Conservation (phyloP, 2,329 filamentous ascomycete species). For the Monilinia aucupariae region DNA sequence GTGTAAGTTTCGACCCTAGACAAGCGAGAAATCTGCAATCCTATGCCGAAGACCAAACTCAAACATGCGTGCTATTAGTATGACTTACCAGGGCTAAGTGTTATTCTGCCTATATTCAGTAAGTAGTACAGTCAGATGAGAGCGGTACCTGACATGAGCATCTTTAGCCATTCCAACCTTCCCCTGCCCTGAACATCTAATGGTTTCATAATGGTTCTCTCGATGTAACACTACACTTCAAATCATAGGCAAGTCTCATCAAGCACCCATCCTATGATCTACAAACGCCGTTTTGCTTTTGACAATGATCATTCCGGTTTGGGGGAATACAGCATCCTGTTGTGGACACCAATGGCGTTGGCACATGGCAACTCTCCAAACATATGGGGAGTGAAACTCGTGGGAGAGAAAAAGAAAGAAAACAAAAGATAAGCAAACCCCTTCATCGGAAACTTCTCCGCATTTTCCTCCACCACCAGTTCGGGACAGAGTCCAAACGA, state of each 20-base stretch:
- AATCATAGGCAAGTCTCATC: conserved; percentile 1
- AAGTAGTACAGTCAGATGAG: conserved; percentile 11
- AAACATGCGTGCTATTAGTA: conserved; percentile 4
- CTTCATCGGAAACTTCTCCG: neutral
- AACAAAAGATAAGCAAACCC: neutral
- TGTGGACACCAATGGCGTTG: neutral
- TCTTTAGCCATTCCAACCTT: neutral
- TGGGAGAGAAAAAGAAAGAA: neutral
- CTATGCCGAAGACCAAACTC: neutral
- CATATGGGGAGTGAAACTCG: no score
- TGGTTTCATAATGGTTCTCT: neutral
- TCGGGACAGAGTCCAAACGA: neutral
- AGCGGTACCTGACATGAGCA: conserved; percentile 11
- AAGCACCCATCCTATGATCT: conserved; percentile 10
- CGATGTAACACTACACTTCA: neutral
- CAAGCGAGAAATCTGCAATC: neutral
- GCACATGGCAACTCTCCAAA: conserved; percentile 1
- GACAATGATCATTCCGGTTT: neutral
- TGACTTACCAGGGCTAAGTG: neutral
- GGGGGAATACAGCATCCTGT: conserved; percentile 4
- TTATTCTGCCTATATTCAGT: neutral
- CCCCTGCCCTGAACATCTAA: neutral
- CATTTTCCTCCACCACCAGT: neutral
- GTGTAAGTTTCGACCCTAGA: neutral
- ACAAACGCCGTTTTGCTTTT: conserved; percentile 12